Evolutionary conservation across 305 asterid species (phyloP).

Genomic region (Fraxinus floribunda): DNA sequence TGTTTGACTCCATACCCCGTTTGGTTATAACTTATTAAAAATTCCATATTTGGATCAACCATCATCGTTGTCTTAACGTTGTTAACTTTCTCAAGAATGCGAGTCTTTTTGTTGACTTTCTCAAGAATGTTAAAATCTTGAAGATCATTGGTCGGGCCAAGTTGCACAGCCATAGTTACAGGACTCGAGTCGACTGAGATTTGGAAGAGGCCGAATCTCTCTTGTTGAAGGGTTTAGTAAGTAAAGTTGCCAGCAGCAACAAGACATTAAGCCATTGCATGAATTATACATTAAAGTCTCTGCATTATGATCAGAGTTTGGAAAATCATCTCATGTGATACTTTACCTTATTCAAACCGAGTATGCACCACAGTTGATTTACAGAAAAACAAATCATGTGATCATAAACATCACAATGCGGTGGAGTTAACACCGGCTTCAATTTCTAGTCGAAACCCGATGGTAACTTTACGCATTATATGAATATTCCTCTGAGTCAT

Average conservation of each 20-base stretch:
- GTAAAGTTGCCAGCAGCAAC: not conserved
- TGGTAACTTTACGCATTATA: conserved; percentile 2
- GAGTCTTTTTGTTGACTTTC: not conserved
- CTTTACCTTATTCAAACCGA: not conserved
- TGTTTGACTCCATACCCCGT: conserved; percentile 4
- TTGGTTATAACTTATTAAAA: not conserved
- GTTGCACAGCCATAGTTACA: not conserved
- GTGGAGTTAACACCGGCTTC: not conserved
- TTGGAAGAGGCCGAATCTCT: not conserved
- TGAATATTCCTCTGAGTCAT: conserved; percentile 24
- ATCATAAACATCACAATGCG: not conserved
- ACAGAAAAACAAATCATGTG: not conserved
- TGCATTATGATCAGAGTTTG: not conserved
- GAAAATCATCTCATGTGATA: not conserved
- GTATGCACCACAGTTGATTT: not conserved
- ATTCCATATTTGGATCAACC: not conserved
- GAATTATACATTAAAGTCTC: not conserved
- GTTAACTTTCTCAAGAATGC: not conserved
- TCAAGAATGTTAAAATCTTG: not conserved
- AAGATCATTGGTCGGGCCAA: not conserved
- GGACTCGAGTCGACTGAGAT: not conserved
- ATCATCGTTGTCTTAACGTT: not conserved
- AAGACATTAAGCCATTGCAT: not conserved
- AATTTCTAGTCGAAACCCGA: not conserved
- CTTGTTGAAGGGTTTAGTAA: not conserved